These are phyloP conservation scores for Talaromyces sp. DNA, from an alignment of 2,329 filamentous ascomycete species.

Conservation along the genomic window DNA sequence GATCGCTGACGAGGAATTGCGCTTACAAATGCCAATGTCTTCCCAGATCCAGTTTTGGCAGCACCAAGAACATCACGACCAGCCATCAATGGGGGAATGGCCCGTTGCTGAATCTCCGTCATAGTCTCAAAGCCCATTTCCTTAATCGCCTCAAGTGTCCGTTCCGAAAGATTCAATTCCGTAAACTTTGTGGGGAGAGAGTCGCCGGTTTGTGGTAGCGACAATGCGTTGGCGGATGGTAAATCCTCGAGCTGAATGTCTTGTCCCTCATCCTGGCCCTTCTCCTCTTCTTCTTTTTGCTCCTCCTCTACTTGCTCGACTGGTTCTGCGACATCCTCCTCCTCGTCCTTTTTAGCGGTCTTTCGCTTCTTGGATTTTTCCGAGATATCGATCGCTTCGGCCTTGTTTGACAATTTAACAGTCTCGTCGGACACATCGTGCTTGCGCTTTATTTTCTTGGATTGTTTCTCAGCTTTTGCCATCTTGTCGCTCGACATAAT, in stretches of 20 bases:
- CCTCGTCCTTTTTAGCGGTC: slow-evolving; percentile 12
- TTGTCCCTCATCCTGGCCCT: slow-evolving; percentile 38
- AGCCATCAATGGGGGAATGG: slow-evolving; percentile 88
- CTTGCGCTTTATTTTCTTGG: slow-evolving; percentile 50
- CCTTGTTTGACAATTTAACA: slow-evolving; percentile 23
- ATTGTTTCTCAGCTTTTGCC: slow-evolving; percentile 38
- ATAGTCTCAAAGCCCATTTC: slow-evolving; percentile 94
- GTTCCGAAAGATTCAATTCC: slow-evolving; percentile 81
- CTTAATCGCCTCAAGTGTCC: slow-evolving; percentile 81
- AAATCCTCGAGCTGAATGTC: slow-evolving; percentile 47
- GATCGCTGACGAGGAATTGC: not conserved
- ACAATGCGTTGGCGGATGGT: slow-evolving; percentile 52
- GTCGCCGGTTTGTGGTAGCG: slow-evolving; percentile 60
- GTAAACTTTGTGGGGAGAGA: slow-evolving; percentile 64
- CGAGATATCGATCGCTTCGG: slow-evolving; percentile 30
- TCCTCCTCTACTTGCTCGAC: slow-evolving; percentile 22
- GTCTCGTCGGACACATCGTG: slow-evolving; percentile 33
- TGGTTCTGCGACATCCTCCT: not conserved
- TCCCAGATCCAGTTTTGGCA: slow-evolving; percentile 91
- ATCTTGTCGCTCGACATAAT: slow-evolving; percentile 36
- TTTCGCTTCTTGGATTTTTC: slow-evolving; percentile 30
- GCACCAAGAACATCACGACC: slow-evolving; percentile 91
- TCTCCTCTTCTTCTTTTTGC: slow-evolving; percentile 34
- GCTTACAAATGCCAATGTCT: slow-evolving; percentile 73
- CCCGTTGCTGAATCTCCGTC: slow-evolving; percentile 93